These are phyloP conservation scores for Cucurbita argyrosperma DNA, from an alignment of 306 rosid genomes.

Conservation along the genomic window DNA sequence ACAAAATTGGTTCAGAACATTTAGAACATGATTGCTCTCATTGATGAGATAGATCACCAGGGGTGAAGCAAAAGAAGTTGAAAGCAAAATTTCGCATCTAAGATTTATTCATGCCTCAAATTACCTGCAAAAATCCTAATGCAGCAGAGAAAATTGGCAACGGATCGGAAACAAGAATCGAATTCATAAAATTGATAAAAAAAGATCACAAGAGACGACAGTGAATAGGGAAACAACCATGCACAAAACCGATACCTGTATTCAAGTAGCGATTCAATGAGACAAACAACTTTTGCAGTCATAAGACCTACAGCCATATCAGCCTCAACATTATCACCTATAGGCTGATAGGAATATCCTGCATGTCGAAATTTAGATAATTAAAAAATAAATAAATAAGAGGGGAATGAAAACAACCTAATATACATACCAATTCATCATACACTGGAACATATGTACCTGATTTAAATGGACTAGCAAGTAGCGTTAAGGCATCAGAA, in stretches of 20 bases:
- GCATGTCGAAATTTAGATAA: background rate
- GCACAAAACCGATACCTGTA: conserved; percentile 42
- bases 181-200: background rate
- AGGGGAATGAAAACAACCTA: background rate
- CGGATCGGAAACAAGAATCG: background rate
- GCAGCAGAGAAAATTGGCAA: background rate
- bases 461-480: conserved; percentile 23
- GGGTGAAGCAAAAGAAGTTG: background rate
- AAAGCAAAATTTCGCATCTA: background rate
- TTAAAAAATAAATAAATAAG: background rate
- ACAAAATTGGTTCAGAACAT: background rate
- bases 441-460: conserved; percentile 21
- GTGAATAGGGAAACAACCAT: background rate
- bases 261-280: conserved; percentile 49
- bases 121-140: background rate
- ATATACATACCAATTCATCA: background rate
- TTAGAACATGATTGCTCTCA: background rate
- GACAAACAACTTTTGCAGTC: conserved; percentile 56
- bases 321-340: conserved; percentile 23
- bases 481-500: conserved; percentile 18
- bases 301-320: conserved; percentile 31
- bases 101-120: background rate
- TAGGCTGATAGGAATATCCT: conserved; percentile 36
- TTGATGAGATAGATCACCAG: background rate
- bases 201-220: background rate